Percentiles rank a stretch among this genome's conserved stretches.
Conservation (phyloP, 192 early-diverging fungal species). For the Coemansia erecta region DNA sequence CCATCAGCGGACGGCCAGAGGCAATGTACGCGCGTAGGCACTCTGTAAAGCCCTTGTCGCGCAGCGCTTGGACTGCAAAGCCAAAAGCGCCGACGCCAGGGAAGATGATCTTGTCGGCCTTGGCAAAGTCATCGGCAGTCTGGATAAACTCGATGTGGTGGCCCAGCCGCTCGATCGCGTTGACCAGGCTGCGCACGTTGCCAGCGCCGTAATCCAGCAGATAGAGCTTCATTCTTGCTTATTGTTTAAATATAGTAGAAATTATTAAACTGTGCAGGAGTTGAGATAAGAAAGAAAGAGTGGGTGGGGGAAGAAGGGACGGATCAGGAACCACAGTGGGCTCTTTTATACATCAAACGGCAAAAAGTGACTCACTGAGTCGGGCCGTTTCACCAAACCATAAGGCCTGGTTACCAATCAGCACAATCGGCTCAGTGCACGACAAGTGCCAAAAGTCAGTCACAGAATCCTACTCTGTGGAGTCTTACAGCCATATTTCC, state of each 20-base stretch:
- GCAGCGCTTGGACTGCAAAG: constrained; percentile 78
- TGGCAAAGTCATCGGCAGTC: constrained; percentile 74
- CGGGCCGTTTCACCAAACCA: too few relatives aligned
- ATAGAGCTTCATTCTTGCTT: constrained; percentile 51
- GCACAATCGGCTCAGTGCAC: too few relatives aligned
- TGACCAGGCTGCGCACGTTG: constrained; percentile 95
- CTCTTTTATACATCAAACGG: too few relatives aligned
- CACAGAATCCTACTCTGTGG: too few relatives aligned
- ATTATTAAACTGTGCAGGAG: too few relatives aligned
- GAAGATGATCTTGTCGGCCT: constrained; percentile 97
- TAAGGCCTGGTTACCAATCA: too few relatives aligned
- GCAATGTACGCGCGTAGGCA: constrained; percentile 81
- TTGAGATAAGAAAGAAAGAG: too few relatives aligned
- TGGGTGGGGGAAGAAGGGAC: too few relatives aligned
- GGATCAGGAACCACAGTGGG: too few relatives aligned
- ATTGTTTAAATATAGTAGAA: neutral
- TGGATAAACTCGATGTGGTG: constrained; percentile 77
- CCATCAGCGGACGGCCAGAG: constrained; percentile 90
- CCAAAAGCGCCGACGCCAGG: constrained; percentile 99
- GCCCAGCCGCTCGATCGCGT: constrained; percentile 90
- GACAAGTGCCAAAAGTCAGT: too few relatives aligned
- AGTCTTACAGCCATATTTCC: too few relatives aligned
- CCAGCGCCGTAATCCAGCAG: constrained; percentile 99
- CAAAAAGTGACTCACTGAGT: too few relatives aligned
- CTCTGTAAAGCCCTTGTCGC: constrained; percentile 71